Evolutionary conservation across 2,329 filamentous ascomycete species (phyloP).

Genomic region (Aspergillus niger): DNA sequence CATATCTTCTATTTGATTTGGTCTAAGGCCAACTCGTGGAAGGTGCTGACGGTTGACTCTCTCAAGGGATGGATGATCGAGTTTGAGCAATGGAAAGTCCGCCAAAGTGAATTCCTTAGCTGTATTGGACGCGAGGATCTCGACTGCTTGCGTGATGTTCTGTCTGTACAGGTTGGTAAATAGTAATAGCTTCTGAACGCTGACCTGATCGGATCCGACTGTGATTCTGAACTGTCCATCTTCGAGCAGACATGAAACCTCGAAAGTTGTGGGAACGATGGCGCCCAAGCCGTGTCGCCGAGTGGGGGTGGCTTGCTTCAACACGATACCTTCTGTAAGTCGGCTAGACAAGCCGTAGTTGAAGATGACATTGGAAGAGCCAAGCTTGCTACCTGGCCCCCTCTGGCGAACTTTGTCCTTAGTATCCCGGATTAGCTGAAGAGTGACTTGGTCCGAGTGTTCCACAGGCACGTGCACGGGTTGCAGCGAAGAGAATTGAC

Average conservation of each 20-base stretch:
- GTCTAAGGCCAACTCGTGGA: background rate
- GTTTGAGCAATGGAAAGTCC: background rate
- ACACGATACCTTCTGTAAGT: background rate
- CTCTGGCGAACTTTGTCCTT: background rate
- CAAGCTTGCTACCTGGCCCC: too few species aligned
- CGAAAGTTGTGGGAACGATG: background rate
- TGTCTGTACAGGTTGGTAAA: background rate
- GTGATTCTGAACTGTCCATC: background rate
- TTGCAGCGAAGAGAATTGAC: background rate
- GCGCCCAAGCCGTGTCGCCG: background rate
- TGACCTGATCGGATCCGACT: background rate
- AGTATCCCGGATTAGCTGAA: background rate
- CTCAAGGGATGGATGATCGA: background rate
- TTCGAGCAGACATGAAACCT: background rate
- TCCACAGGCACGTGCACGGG: background rate
- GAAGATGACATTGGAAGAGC: background rate
- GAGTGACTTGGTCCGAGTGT: background rate
- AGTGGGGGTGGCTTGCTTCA: background rate
- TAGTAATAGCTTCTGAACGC: background rate
- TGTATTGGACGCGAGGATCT: background rate
- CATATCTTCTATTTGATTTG: conserved; percentile 22
- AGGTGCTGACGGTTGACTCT: background rate
- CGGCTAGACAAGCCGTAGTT: background rate
- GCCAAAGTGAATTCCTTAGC: background rate
- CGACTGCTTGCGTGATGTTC: background rate